phyloP scores from a whole-genome alignment of 495 filamentous ascomycete species.

The Stereocaulon alpinum region DNA sequence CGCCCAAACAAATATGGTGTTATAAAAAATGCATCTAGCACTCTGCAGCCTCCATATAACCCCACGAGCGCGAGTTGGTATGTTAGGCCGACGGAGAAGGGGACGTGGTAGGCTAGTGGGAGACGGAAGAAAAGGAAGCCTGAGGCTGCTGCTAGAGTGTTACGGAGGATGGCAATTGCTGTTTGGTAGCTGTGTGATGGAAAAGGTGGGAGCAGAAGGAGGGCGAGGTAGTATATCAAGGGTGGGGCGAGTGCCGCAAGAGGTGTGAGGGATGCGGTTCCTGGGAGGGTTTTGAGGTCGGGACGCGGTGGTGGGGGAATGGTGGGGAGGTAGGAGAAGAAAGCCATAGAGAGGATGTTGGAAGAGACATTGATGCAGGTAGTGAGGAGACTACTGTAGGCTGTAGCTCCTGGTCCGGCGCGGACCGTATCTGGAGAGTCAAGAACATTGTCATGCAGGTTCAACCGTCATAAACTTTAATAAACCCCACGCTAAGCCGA shows the following conservation, averaged over 20 bases:
- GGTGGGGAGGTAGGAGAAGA: constrained; percentile 3
- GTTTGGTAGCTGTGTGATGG: constrained; percentile 3
- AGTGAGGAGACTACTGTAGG: not conserved
- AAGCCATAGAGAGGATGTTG: not conserved
- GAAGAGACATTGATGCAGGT: not conserved
- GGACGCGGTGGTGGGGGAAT: constrained; percentile 12
- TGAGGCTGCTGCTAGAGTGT: constrained; percentile 16
- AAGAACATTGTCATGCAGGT: too few species aligned
- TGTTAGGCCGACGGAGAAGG: constrained; percentile 21
- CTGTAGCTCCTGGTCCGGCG: not conserved
- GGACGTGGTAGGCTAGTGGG: constrained; percentile 20
- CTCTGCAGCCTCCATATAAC: constrained; percentile 20
- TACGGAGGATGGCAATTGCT: constrained; percentile 16
- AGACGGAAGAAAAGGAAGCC: constrained; percentile 20
- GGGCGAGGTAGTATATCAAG: constrained; percentile 21
- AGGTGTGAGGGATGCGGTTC: constrained; percentile 16
- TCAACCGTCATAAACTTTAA: too few species aligned
- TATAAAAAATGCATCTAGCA: constrained; percentile 22
- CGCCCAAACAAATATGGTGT: constrained; percentile 15
- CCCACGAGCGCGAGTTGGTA: constrained; percentile 23
- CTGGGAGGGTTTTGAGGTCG: constrained; percentile 16
- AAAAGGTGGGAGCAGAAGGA: constrained; percentile 21
- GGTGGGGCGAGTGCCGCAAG: constrained; percentile 19
- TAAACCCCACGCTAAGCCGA: not conserved
- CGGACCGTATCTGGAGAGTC: not conserved